Evolutionary conservation across 305 asterid species (phyloP).

Genomic region (Solanum hybrid): DNA sequence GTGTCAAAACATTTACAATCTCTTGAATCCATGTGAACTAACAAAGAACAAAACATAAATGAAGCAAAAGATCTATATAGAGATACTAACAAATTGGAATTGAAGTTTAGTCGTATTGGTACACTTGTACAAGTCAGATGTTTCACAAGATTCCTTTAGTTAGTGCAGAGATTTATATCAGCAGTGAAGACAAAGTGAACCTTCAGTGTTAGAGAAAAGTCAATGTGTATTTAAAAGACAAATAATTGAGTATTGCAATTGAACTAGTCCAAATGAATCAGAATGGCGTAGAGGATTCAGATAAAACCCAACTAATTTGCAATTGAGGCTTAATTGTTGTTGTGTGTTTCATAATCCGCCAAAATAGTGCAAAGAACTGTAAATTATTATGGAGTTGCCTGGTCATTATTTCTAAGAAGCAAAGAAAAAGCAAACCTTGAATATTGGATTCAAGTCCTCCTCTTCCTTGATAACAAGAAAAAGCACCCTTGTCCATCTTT

Average conservation of each 20-base stretch:
- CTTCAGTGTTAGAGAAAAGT: not conserved
- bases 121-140: not conserved
- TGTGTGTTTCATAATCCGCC: not conserved
- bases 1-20: not conserved
- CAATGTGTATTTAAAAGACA: not conserved
- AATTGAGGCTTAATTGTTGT: not conserved
- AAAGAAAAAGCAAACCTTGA: slow-evolving; percentile 33
- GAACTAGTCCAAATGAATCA: not conserved
- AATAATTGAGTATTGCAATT: not conserved
- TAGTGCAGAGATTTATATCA: not conserved
- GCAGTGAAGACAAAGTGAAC: not conserved
- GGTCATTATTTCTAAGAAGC: not conserved
- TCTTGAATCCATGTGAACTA: not conserved
- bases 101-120: not conserved
- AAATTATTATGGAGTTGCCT: not conserved
- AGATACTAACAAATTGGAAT: not conserved
- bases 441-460: slow-evolving; percentile 40
- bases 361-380: not conserved
- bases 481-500: slow-evolving; percentile 79
- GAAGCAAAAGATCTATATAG: not conserved
- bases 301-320: not conserved
- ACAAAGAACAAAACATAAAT: not conserved
- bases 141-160: not conserved
- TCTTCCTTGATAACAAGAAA: slow-evolving; percentile 46
- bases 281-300: not conserved